Conservation (phyloP, 176 grass and related monocot genomes). For the Carex cristatella region DNA sequence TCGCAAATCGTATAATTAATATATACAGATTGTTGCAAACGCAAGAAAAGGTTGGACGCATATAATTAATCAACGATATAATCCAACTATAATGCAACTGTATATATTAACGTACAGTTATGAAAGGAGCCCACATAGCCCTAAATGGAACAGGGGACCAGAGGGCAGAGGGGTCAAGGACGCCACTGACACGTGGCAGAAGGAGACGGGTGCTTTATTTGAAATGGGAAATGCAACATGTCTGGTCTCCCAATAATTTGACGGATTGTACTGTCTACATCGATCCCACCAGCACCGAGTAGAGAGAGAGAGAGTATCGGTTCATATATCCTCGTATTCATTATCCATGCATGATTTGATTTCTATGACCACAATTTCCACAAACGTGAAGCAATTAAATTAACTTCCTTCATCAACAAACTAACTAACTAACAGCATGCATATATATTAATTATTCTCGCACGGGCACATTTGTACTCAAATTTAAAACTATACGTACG, state of each 20-base stretch:
- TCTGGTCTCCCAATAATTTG: conserved; percentile 16
- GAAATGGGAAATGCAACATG: conserved; percentile 17
- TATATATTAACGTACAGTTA: background rate
- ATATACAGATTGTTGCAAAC: background rate
- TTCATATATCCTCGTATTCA: background rate
- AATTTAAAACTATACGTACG: background rate
- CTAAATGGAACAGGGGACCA: background rate
- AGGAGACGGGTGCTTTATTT: background rate
- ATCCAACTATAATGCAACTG: background rate
- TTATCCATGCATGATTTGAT: conserved; percentile 15
- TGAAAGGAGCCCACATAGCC: background rate
- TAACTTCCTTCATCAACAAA: background rate
- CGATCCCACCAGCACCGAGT: background rate
- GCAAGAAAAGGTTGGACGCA: background rate
- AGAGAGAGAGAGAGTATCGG: too few relatives aligned
- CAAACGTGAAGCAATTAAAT: background rate
- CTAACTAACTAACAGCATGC: background rate
- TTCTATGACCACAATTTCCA: background rate
- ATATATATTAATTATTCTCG: background rate
- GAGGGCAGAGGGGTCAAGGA: background rate
- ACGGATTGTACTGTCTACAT: background rate
- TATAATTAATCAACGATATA: background rate
- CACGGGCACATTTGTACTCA: background rate
- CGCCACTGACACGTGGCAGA: background rate
- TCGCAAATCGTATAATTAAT: background rate